Base-by-base conservation (phyloP, 208 protist genomes). In the Angomonas deanei region DNA sequence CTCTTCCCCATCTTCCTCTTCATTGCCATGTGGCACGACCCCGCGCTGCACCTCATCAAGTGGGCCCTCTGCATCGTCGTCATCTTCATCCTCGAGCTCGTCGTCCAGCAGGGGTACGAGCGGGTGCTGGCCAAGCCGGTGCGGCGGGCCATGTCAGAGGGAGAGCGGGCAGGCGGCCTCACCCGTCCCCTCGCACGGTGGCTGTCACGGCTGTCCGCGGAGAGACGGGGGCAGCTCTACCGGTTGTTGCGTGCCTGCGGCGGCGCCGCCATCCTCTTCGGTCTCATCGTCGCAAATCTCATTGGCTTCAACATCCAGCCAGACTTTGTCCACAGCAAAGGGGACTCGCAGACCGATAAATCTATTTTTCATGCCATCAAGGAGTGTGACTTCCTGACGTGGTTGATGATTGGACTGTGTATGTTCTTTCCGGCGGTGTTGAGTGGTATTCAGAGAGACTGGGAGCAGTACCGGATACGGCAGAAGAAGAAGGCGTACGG, bases 21-120 rank as follows among this genome's bases (percentile, higher is more conserved):
- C 68, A 91, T 97, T 49, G 91, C 88, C 13, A 42, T 97, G n/a
- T 97, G 93, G 93, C 93, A 97, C 68, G 93, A 97, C 74, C 60
- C 91, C 5, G 76, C 58, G 54, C 81, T 90, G 54, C 72, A 86
- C 33, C 72, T 92, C 17, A 30, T 94, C 8, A 64, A 87, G 54
- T 92, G 88, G 88, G 88, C 84, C 0, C 23, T 72, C 28, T 74
- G 80, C 59, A 84, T 90, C 27, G 49, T 70, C 10, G 42, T 64
- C 6, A 70, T 78, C 47, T 81, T 95, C 39, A 28, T 90, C 23
- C 34, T 77, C 26, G 88, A 95, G 67, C 28, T 86, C 27, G 28
- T 64, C 33, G 62, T 83, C 31, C 69, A 57, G 36, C 54, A 13
- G 53, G n/a, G 73, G 15, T 80, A 69, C 50, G 46, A 4, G 34